Conservation (phyloP, 139 green algal species). For the Chlorella sp. region DNA sequence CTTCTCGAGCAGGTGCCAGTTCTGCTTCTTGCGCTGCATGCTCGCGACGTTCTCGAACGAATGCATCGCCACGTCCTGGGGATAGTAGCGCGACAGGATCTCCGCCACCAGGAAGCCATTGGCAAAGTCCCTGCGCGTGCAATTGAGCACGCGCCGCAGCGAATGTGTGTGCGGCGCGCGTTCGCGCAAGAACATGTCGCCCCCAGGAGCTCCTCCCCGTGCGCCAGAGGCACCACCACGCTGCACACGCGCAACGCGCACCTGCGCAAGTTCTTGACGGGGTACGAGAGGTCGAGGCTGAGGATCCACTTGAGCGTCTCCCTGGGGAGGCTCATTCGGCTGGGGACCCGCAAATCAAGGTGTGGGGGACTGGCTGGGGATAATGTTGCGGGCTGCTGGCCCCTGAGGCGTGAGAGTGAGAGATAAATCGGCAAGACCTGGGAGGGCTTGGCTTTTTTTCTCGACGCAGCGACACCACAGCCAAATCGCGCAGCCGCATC, state of each 20-base stretch:
- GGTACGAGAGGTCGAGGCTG: slow-evolving; percentile 48
- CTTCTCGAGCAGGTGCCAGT: slow-evolving; percentile 62
- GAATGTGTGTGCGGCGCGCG: background rate
- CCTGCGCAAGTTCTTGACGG: slow-evolving; percentile 48
- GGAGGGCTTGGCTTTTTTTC: too few relatives aligned
- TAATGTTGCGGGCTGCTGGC: too few relatives aligned
- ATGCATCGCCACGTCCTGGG: slow-evolving; percentile 61
- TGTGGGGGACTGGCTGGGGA: too few relatives aligned
- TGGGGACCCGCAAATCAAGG: too few relatives aligned
- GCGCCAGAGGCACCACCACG: too few relatives aligned
- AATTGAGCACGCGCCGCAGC: too few relatives aligned
- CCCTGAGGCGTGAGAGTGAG: too few relatives aligned
- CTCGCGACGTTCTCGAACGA: slow-evolving; percentile 63
- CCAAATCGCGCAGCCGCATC: too few relatives aligned
- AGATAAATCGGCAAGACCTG: too few relatives aligned
- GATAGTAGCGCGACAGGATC: slow-evolving; percentile 61
- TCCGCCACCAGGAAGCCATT: slow-evolving; percentile 69
- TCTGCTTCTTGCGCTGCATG: slow-evolving; percentile 54
- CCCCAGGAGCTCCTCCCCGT: too few relatives aligned
- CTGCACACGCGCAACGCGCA: slow-evolving; percentile 5
- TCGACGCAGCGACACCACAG: too few relatives aligned
- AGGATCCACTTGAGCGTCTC: slow-evolving; percentile 53
- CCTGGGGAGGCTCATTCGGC: slow-evolving; percentile 22
- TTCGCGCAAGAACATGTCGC: background rate
- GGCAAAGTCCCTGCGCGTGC: slow-evolving; percentile 14